A percentile compares a stretch with the other conserved stretches of the same genome.
Conservation (phyloP, 169 alveolate species). For the Cryptosporidium viatorum region DNA sequence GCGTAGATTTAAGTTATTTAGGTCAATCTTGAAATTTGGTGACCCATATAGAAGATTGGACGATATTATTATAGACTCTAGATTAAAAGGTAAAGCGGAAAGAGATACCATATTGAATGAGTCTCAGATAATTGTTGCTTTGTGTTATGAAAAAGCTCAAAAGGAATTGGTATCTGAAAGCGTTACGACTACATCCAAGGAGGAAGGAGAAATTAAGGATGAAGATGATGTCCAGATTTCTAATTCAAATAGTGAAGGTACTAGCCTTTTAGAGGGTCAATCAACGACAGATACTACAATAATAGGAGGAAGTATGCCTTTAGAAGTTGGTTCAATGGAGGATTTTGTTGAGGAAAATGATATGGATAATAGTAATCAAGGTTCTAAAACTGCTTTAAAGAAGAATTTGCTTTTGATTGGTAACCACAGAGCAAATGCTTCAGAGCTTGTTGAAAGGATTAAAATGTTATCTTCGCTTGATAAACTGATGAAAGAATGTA, state of each 20-base stretch:
- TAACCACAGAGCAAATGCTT: conserved; percentile 49
- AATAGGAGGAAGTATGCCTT: background rate
- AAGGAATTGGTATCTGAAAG: background rate
- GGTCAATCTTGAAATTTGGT: conserved; percentile 86
- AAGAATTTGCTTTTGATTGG: conserved; percentile 40
- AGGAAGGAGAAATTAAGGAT: conserved; percentile 20
- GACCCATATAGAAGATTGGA: conserved; percentile 86
- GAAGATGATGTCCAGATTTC: background rate
- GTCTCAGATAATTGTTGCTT: conserved; percentile 74
- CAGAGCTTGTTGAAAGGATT: conserved; percentile 49
- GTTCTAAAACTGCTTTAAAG: background rate
- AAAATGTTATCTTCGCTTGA: conserved; percentile 54
- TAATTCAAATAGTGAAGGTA: background rate
- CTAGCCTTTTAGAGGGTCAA: background rate
- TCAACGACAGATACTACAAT: conserved; percentile 11
- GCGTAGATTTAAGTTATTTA: conserved; percentile 84
- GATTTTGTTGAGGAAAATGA: conserved; percentile 44
- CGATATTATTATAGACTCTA: conserved; percentile 85
- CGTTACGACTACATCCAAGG: background rate
- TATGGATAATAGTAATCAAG: background rate
- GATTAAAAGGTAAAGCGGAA: conserved; percentile 81
- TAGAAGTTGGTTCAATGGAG: background rate
- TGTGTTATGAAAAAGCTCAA: conserved; percentile 44
- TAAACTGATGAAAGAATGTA: conserved; percentile 73
- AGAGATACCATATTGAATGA: conserved; percentile 84